Base-by-base conservation (phyloP, 2,329 filamentous ascomycete genomes). In the Lasiodiplodia theobromae region DNA sequence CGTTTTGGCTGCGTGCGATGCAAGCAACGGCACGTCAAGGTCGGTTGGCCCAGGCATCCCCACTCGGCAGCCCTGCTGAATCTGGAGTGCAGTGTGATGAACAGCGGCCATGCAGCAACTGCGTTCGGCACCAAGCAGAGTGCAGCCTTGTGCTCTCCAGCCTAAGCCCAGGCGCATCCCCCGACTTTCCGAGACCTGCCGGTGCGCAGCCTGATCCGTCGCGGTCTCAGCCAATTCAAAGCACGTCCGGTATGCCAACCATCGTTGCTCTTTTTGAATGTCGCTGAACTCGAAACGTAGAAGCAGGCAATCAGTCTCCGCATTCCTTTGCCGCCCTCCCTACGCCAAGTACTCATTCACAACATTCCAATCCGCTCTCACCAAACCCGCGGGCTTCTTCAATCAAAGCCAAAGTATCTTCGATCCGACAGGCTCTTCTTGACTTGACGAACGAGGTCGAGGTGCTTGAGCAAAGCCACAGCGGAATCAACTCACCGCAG, bases 11-110 rank as follows among this genome's bases (percentile, higher is more conserved):
- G 60, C 31, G 52, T 52, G 12, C 60, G 60, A n/a, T 64, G 60
- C 47, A 64, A 64, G 60, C 60, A 64, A 31, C 60, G 60, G 28
- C 60, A 64, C 47, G 60, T 64, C 12, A 64, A 64, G 60, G 60
- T 64, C 31, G 10, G 60, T 51, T 7, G 25, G 11, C 23, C 10
- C 47, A 11, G 31, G 3, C 44, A 28, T 38, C 18, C 21, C 49
- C 23, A 16, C 23, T 4, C n/a, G 16, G 34, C 18, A 31, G 12
- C 40, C 14, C 18, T 11, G 47, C 58, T 58, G 18, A 51, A 37
- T n/a, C 2, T 21, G n/a, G 25, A 4, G 21, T 31, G 21, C 49
- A 66, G 64, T 66, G 64, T 40, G 64, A 66, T 28, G 64, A 66
- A 25, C 64, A 66, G 40, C 51, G 53, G 2, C 64, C 64, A 21